Evolutionary conservation across 2,329 filamentous ascomycete genomes (phyloP), one percentile per base, ranked within the genome.

Genomic region (Aspergillus transmontanensis): DNA sequence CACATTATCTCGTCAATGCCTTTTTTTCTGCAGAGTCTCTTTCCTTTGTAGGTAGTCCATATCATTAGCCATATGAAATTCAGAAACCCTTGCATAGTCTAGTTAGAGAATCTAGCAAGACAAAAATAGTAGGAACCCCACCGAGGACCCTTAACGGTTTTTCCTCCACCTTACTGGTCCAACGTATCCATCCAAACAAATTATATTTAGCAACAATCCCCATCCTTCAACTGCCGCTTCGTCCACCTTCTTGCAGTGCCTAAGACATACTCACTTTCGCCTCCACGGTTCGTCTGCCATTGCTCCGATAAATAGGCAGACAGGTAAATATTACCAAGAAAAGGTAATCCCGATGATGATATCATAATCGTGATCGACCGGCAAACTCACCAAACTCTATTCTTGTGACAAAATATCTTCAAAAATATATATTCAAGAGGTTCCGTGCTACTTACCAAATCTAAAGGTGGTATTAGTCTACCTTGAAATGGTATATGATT

Each of bases 161-260:
- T 39, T 28, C 4, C n/a, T 36, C 32, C 6, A 36, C 39, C 32
- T 55, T 36, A 55, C 32, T 55, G 32, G 51, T 41, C 21, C 34
- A 55, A 14, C 32, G 21, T n/a, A 55, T 36, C 51, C 51, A 39
- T 50, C 16, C 26, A 16, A 32, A n/a, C 23, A 26, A 32, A 51
- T 55, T 55, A 55, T 26, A 55, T 55, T 55, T 55, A 55, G 51
- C 48, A 55, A 39, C 32, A 41, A 19, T 23, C 32, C 14, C 51
- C 51, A 55, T 55, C 51, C 21, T 26, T n/a, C 48, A 51, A 51
- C 48, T 51, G 19, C 48, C 19, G 48, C 16, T 48, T 32, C 46
- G 23, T 50, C 46, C 7, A 50, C 46, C n/a, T 21, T 32, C n/a
- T 12, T 51, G 39, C 48, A 30, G 19, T 34, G 19, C 16, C 48